phyloP scores from a whole-genome alignment of 495 filamentous ascomycete genomes.

The Hapsidospora chrysogenum region DNA sequence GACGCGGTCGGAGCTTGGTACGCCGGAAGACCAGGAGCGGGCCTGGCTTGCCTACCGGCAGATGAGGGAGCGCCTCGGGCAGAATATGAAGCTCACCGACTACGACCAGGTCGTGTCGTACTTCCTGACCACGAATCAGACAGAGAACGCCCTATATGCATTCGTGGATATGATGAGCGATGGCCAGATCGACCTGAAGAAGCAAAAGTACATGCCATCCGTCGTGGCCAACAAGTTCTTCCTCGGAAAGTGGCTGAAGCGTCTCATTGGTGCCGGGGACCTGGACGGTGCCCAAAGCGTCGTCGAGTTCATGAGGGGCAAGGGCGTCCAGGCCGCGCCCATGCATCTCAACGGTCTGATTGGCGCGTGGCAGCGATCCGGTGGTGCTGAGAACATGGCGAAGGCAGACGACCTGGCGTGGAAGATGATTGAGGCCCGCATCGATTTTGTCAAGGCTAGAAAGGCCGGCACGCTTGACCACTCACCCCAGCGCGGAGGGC shows the following conservation, averaged over 20 bases:
- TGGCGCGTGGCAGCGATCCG: slow-evolving; percentile 53
- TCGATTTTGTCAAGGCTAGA: slow-evolving; percentile 37
- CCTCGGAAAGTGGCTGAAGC: slow-evolving; percentile 67
- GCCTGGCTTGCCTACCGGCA: slow-evolving; percentile 54
- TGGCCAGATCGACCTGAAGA: slow-evolving; percentile 24
- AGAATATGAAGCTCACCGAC: slow-evolving; percentile 52
- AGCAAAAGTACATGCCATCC: slow-evolving; percentile 34
- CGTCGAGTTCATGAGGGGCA: slow-evolving; percentile 48
- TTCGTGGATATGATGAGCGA: slow-evolving; percentile 80
- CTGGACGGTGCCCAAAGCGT: slow-evolving; percentile 52
- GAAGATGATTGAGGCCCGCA: slow-evolving; percentile 54
- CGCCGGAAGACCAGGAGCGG: slow-evolving; percentile 14
- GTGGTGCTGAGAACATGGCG: slow-evolving; percentile 28
- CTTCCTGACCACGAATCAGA: slow-evolving; percentile 40
- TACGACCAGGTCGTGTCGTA: slow-evolving; percentile 51
- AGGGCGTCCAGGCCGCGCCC: slow-evolving; percentile 43
- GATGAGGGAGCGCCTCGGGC: slow-evolving; percentile 39
- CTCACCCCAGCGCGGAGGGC: neutral
- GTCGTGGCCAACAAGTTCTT: slow-evolving; percentile 61
- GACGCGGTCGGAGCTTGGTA: slow-evolving; percentile 19
- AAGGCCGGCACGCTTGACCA: slow-evolving; percentile 10
- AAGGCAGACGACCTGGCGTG: slow-evolving; percentile 58
- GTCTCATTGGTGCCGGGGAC: slow-evolving; percentile 56
- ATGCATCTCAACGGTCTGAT: slow-evolving; percentile 63
- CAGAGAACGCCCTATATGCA: slow-evolving; percentile 48